A percentile compares a stretch with the other conserved stretches of the same genome.
These are phyloP conservation scores for Leccinum sublutescens DNA, from an alignment of 768 basidiomycete genomes.

Conservation along the genomic window DNA sequence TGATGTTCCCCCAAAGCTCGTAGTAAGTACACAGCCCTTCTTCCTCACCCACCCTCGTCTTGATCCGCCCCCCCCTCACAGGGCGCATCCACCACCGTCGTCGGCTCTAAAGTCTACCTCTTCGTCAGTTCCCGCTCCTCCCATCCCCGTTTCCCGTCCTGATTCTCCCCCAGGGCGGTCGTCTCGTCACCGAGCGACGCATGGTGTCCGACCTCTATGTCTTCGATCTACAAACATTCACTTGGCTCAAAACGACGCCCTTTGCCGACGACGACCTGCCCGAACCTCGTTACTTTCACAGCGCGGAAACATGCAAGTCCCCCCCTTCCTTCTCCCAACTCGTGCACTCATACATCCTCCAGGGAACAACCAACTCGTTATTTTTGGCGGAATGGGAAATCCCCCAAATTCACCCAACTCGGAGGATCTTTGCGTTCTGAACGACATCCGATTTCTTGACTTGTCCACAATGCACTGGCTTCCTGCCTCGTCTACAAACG, in stretches of 20 bases:
- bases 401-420: slow-evolving; percentile 64
- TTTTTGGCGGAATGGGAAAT: slow-evolving; percentile 96
- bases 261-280: slow-evolving; percentile 70
- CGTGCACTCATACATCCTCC: slow-evolving; percentile 16
- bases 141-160: not conserved
- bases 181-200: slow-evolving; percentile 78
- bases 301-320: slow-evolving; percentile 73
- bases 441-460: slow-evolving; percentile 90
- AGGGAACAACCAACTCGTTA: slow-evolving; percentile 86
- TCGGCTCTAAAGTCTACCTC: slow-evolving; percentile 85
- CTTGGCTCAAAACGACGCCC: slow-evolving; percentile 71
- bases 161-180: slow-evolving; percentile 63
- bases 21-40: slow-evolving; percentile 48
- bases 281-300: slow-evolving; percentile 91
- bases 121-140: slow-evolving; percentile 54
- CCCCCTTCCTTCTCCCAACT: not conserved
- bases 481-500: slow-evolving; percentile 36
- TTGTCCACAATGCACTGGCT: slow-evolving; percentile 71
- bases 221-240: slow-evolving; percentile 79
- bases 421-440: slow-evolving; percentile 87
- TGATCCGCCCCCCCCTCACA: slow-evolving; percentile 26
- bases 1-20: slow-evolving; percentile 84
- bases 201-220: slow-evolving; percentile 91
- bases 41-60: not conserved
- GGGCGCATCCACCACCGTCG: slow-evolving; percentile 91